Evolutionary conservation across 352 stramenopile genomes (phyloP), one percentile per base, ranked within the genome.

Genomic region (Globisporangium recalcitrans): DNA sequence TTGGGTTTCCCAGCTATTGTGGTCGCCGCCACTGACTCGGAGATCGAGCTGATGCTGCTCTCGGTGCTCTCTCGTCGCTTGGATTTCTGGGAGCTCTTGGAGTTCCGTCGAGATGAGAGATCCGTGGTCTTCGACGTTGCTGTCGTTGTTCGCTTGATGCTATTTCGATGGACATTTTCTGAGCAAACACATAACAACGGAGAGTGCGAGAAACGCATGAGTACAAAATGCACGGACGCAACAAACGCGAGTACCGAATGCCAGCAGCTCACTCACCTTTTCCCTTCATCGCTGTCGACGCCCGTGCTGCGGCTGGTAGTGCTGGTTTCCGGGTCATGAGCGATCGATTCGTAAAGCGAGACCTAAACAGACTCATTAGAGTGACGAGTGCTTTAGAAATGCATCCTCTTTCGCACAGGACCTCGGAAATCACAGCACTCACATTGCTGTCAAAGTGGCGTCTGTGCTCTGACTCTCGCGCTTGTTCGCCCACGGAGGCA

Each of bases 1-100:
- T 88, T 91, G 11, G 74, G 61, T 64, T 87, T 88, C 44, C 63
- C 63, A 8, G 49, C 51, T n/a, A 54, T 60, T 21, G 22, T 54
- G 0, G 48, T 29, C 32, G 2, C 31, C 11, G 42, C 40, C 7
- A n/a, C n/a, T n/a, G 55, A 29, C 11, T 56, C 56, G 42, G 52
- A 61, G 4, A 46, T 32, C 2, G 55, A 49, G 19, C 58, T 66
- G 21, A 48, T 27, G 40, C 24, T 59, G 59, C 64, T 67, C 52
- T 58, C 29, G 10, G 31, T 40, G 27, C 64, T 70, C 46, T 66
- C 64, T 16, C 64, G 64, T 0, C 64, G 64, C 59, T 60, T 69
- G 29, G 49, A 34, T 11, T 64, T 60, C 4, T 29, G 49, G 6
- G 48, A 42, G n/a, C 19, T 51, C 34, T 60, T 66, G 8, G 42